Conservation (phyloP, 1,139 yeast species). For the Protomyces gravidus region DNA sequence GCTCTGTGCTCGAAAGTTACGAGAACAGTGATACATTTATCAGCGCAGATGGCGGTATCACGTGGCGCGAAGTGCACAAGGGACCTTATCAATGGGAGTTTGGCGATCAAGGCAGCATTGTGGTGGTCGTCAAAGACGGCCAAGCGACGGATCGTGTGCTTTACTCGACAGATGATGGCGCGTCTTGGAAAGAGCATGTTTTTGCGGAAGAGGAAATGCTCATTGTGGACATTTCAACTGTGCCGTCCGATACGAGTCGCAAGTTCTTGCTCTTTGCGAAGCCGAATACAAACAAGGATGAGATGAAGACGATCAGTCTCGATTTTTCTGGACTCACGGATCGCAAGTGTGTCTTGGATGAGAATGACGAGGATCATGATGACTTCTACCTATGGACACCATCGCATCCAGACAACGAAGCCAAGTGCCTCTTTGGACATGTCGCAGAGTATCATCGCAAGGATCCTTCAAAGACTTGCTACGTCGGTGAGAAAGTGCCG, state of each 20-base stretch:
- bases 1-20: slow-evolving; percentile 52
- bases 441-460: slow-evolving; percentile 73
- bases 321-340: slow-evolving; percentile 66
- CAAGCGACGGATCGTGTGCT: slow-evolving; percentile 55
- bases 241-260: slow-evolving; percentile 82
- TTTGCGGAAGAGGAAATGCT: slow-evolving; percentile 57
- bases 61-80: slow-evolving; percentile 74
- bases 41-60: slow-evolving; percentile 80
- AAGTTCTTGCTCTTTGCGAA: slow-evolving; percentile 58
- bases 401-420: slow-evolving; percentile 55
- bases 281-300: slow-evolving; percentile 45
- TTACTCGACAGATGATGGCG: slow-evolving; percentile 78
- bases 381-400: slow-evolving; percentile 88
- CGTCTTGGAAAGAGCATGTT: slow-evolving; percentile 61
- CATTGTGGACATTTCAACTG: slow-evolving; percentile 75
- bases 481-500: slow-evolving; percentile 63
- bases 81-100: slow-evolving; percentile 89
- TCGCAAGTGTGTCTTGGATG: slow-evolving; percentile 46
- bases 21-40: slow-evolving; percentile 65
- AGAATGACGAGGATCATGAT: slow-evolving; percentile 54
- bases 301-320: slow-evolving; percentile 46
- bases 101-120: slow-evolving; percentile 89
- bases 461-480: slow-evolving; percentile 63
- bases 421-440: slow-evolving; percentile 83
- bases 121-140: slow-evolving; percentile 61